Percentiles rank a stretch among this genome's conserved stretches.
These are phyloP conservation scores for Clavispora fructus DNA, from an alignment of 805 yeast genomes.

Conservation along the genomic window DNA sequence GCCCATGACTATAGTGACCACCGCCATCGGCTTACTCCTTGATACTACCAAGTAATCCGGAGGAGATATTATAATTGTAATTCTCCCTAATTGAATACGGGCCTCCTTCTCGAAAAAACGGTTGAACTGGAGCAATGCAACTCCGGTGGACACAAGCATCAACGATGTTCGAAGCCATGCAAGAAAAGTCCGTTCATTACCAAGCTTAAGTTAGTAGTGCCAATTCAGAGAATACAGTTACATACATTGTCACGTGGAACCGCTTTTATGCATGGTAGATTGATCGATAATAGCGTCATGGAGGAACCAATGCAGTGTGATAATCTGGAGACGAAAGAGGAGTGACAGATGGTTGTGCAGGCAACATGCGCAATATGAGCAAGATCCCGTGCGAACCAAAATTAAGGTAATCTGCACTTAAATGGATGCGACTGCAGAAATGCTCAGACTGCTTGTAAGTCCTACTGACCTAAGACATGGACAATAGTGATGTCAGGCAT, in stretches of 20 bases:
- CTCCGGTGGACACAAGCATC: slow-evolving; percentile 10
- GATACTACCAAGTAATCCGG: background rate
- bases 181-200: slow-evolving; percentile 15
- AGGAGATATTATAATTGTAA: background rate
- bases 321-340: background rate
- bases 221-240: background rate
- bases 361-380: background rate
- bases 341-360: no score
- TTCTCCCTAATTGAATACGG: background rate
- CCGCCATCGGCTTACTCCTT: slow-evolving; percentile 6
- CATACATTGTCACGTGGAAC: slow-evolving; percentile 13
- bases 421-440: no score
- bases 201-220: slow-evolving; percentile 11
- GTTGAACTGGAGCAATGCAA: slow-evolving; percentile 13
- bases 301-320: background rate
- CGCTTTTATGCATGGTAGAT: background rate
- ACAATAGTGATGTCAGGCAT: no score
- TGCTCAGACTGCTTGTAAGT: no score
- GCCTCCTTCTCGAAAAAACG: slow-evolving; percentile 4
- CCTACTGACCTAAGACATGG: no score
- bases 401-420: no score
- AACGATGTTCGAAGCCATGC: slow-evolving; percentile 16
- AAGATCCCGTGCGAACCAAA: background rate
- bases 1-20: slow-evolving; percentile 7
- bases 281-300: background rate